A percentile compares a stretch with the other conserved stretches of the same genome.
Evolutionary conservation across 306 rosid species (phyloP).

Genomic region (Lathyrus aphaca): DNA sequence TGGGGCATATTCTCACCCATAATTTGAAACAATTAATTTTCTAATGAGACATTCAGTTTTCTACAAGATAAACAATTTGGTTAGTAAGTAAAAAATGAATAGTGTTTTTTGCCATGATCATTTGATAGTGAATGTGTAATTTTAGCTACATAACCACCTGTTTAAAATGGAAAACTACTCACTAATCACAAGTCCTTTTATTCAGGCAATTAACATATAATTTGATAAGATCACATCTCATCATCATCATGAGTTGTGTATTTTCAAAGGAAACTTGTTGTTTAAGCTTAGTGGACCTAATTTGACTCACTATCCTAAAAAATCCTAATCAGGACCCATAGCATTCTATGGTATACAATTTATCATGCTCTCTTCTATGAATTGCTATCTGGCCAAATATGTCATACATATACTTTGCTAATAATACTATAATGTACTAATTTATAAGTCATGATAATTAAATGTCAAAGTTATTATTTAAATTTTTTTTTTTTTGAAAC

Average conservation of each 20-base stretch:
- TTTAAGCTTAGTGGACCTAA: slow-evolving; percentile 40
- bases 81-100: not conserved
- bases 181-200: slow-evolving; percentile 25
- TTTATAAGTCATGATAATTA: slow-evolving; percentile 13
- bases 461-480: not conserved
- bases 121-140: not conserved
- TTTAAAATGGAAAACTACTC: slow-evolving; percentile 4
- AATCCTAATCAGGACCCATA: slow-evolving; percentile 30
- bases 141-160: not conserved
- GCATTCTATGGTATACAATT: slow-evolving; percentile 6
- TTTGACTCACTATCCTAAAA: slow-evolving; percentile 17
- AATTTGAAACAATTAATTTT: no score
- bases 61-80: not conserved
- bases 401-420: slow-evolving; percentile 6
- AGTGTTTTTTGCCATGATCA: not conserved
- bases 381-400: slow-evolving; percentile 21
- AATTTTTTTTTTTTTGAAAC: slow-evolving; percentile 26
- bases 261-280: slow-evolving; percentile 29
- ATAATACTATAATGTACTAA: slow-evolving; percentile 4
- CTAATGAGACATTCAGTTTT: not conserved
- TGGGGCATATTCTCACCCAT: no score
- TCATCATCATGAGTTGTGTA: slow-evolving; percentile 30
- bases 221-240: slow-evolving; percentile 27
- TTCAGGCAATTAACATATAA: slow-evolving; percentile 24
- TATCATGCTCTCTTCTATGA: not conserved